A percentile compares a stretch with the other conserved stretches of the same genome.
Evolutionary conservation across 2,329 filamentous ascomycete genomes (phyloP).

Genomic region (Rachicladosporium sp.): DNA sequence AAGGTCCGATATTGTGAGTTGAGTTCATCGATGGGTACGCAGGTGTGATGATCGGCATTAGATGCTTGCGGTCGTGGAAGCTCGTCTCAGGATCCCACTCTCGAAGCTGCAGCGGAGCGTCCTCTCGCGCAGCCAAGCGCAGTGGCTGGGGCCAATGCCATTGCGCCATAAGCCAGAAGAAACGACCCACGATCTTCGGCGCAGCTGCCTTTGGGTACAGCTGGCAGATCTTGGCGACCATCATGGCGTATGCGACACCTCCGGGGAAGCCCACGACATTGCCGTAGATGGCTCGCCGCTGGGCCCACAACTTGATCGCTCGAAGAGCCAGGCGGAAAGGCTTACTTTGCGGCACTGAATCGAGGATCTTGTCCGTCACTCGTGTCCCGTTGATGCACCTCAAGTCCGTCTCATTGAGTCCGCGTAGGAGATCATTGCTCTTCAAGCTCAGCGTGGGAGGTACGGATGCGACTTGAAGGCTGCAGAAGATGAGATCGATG

Average conservation of each 20-base stretch:
- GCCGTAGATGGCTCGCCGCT: constrained; percentile 81
- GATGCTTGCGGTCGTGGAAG: constrained; percentile 65
- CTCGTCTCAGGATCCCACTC: constrained; percentile 94
- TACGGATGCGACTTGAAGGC: constrained; percentile 30
- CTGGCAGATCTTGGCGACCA: constrained; percentile 90
- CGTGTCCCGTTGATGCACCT: constrained; percentile 87
- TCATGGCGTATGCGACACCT: constrained; percentile 95
- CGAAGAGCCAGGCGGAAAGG: constrained; percentile 82
- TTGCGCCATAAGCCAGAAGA: constrained; percentile 80
- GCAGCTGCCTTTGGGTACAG: constrained; percentile 87
- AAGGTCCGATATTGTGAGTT: constrained; percentile 83
- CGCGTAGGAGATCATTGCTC: constrained; percentile 73
- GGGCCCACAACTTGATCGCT: constrained; percentile 93
- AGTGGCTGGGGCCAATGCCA: constrained; percentile 97
- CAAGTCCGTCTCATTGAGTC: constrained; percentile 74
- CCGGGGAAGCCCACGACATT: constrained; percentile 95
- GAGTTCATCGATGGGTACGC: constrained; percentile 97
- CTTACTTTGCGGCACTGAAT: constrained; percentile 75
- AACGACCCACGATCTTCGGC: constrained; percentile 80
- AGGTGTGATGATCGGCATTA: constrained; percentile 97
- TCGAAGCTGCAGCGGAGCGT: constrained; percentile 64
- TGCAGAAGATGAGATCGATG: constrained; percentile 72
- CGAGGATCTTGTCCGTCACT: constrained; percentile 84
- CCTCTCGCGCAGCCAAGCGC: constrained; percentile 75
- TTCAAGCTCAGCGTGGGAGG: constrained; percentile 56